Evolutionary conservation across 768 basidiomycete genomes (phyloP).

Genomic region (Suillus bovinus): DNA sequence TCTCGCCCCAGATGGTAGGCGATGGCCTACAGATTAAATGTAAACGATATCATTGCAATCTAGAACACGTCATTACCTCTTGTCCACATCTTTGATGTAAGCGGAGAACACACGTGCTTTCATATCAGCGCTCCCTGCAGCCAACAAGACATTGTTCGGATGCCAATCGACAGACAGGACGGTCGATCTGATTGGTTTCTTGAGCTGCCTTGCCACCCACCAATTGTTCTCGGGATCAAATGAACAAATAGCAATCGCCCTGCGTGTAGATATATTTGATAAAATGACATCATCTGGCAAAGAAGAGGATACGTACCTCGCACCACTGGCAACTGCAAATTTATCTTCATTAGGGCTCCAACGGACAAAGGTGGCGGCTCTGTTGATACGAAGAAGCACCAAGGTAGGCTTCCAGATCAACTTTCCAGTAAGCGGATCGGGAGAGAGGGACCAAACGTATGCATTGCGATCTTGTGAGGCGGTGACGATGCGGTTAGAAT

Average conservation of each 20-base stretch:
- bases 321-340: conserved; percentile 97
- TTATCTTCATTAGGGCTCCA: conserved; percentile 99
- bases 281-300: background rate
- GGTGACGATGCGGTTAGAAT: conserved; percentile 96
- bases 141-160: conserved; percentile 96
- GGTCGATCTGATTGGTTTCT: conserved; percentile 96
- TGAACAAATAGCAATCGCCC: conserved; percentile 94
- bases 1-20: conserved; percentile 95
- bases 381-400: conserved; percentile 92
- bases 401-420: conserved; percentile 92
- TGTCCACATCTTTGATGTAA: conserved; percentile 97
- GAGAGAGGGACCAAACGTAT: conserved; percentile 92
- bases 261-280: conserved; percentile 31
- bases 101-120: conserved; percentile 98
- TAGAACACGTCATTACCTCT: conserved; percentile 54
- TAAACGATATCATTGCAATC: conserved; percentile 9
- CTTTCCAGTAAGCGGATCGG: conserved; percentile 70
- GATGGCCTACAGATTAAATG: conserved; percentile 57
- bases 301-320: conserved; percentile 54
- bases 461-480: conserved; percentile 99
- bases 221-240: conserved; percentile 98
- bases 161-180: conserved; percentile 97
- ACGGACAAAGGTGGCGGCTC: conserved; percentile 91
- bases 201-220: conserved; percentile 97
- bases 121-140: conserved; percentile 96